Conservation (phyloP, 371 early-diverging fungal species). For the Smittium culicis region DNA sequence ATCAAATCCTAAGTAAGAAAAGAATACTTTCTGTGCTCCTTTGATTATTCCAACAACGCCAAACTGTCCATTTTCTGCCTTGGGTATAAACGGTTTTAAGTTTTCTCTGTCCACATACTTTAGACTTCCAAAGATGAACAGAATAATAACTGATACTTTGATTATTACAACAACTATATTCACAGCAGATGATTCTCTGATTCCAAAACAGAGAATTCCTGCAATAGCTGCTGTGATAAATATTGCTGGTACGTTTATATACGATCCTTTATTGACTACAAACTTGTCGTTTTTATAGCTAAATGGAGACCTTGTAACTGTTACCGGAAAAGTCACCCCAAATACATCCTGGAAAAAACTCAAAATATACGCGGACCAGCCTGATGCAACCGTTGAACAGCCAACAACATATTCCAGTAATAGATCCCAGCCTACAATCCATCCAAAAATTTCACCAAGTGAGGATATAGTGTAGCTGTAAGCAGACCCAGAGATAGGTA, state of each 20-base stretch:
- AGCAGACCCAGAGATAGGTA: constrained; percentile 62
- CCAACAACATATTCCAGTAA: constrained; percentile 62
- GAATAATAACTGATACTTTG: constrained; percentile 49
- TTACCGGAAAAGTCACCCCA: neutral
- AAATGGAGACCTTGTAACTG: constrained; percentile 7
- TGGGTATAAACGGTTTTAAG: constrained; percentile 59
- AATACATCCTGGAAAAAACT: constrained; percentile 32
- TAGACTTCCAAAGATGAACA: constrained; percentile 48
- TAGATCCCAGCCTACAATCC: constrained; percentile 63
- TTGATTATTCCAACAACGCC: constrained; percentile 52
- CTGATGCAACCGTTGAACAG: constrained; percentile 46
- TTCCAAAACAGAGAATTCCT: constrained; percentile 42
- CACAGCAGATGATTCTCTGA: constrained; percentile 48
- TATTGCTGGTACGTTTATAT: constrained; percentile 53
- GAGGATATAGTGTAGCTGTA: constrained; percentile 65
- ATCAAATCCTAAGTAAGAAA: constrained; percentile 76
- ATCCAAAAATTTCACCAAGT: no score
- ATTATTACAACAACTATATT: constrained; percentile 47
- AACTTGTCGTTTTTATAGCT: constrained; percentile 17
- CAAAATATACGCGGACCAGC: constrained; percentile 61
- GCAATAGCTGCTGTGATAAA: constrained; percentile 42
- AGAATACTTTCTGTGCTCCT: constrained; percentile 57
- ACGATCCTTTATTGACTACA: no score
- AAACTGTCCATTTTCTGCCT: constrained; percentile 22
- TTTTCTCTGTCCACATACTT: constrained; percentile 47